These are phyloP conservation scores for Quercus bicolor DNA, from an alignment of 306 rosid species.

Conservation along the genomic window DNA sequence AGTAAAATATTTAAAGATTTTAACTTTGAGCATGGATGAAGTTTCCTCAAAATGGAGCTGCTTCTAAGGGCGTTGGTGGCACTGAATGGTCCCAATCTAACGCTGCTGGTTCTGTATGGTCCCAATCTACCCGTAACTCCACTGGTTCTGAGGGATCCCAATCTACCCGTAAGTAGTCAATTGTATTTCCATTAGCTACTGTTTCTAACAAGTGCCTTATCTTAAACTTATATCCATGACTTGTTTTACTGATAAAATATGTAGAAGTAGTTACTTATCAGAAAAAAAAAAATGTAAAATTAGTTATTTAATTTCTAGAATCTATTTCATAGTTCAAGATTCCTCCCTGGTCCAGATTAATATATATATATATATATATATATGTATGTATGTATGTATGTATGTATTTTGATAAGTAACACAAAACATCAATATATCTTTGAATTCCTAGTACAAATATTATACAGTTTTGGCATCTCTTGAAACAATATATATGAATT, in stretches of 20 bases:
- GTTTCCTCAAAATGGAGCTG: constrained; percentile 83
- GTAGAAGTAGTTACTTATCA: not conserved
- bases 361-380: too few relatives aligned
- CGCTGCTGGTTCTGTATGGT: constrained; percentile 3
- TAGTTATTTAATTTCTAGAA: not conserved
- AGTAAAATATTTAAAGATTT: constrained; percentile 17
- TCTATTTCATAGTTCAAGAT: not conserved
- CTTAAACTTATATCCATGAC: not conserved
- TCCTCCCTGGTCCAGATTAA: not conserved
- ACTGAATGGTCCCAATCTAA: constrained; percentile 52
- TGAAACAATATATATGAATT: not conserved
- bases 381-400: too few relatives aligned
- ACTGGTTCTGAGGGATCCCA: constrained; percentile 4
- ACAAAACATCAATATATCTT: not conserved
- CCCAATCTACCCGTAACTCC: constrained; percentile 17
- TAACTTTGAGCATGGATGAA: constrained; percentile 28
- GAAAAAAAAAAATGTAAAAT: not conserved
- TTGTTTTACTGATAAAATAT: not conserved
- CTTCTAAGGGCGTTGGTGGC: constrained; percentile 38
- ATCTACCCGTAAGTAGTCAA: constrained; percentile 32
- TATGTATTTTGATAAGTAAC: not conserved
- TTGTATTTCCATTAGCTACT: not conserved
- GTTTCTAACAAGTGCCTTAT: not conserved
- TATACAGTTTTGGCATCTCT: not conserved
- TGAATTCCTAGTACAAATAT: not conserved